Base-by-base conservation (phyloP, 805 yeast genomes). In the Lipomyces spencermartinsiae region DNA sequence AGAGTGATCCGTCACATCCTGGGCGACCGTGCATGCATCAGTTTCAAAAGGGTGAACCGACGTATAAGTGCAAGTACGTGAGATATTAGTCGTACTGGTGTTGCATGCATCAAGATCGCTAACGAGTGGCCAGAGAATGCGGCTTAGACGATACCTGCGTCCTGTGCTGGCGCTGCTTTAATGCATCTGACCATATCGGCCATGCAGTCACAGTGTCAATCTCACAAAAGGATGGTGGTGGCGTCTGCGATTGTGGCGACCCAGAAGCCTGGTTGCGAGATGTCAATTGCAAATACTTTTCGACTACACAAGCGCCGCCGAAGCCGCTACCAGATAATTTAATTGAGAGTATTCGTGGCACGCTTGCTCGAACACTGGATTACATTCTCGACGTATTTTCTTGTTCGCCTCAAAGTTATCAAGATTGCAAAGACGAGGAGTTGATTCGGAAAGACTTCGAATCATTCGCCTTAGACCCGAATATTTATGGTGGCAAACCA, bases 211-310 rank as follows among this genome's bases (percentile, higher is more conserved):
- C 88, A 65, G 84, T 87, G 19, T 82, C 86, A 53, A 86, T 90
- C 6, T 86, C 85, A 56, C 81, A 91, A 62, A 74, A 78, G 29
- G 89, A 83, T 67, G 86, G 86, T 66, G 91, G 93, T 51, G 95
- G 95, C 0, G 90, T 89, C 22, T 90, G 96, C 76, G 97, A 92
- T 75, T 92, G 97, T 77, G 97, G 97, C 3, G 97, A 92, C 74
- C 86, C 87, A 0, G 97, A 91, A 74, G 96, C 96, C 0, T 92
- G 96, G 93, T 83, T 81, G 4, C 77, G 77, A 16, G 78, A 82
- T 0, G 80, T 87, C 56, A 74, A 80, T 14, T 92, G 97, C 76
- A 81, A 81, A 22, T 75, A 82, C 59, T 78, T 77, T 53, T 68
- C 71, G 12, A 68, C 71, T 6, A 74, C 76, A 58, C 76, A 75